Conservation (phyloP, 2,329 filamentous ascomycete genomes). For the Botrytis pseudocinerea region DNA sequence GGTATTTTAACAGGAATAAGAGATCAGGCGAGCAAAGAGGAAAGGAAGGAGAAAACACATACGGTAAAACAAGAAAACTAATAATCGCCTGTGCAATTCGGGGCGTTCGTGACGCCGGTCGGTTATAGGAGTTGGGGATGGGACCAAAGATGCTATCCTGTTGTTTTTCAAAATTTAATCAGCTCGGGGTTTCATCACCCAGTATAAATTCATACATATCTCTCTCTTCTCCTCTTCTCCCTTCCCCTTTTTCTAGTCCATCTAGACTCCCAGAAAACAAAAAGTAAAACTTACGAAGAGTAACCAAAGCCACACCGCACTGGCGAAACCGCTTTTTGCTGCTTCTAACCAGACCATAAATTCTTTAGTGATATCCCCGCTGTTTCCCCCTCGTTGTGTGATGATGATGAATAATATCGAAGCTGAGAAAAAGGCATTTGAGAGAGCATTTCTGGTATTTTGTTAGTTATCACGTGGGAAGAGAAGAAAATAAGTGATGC, state of each 20-base stretch:
- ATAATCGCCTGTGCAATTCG: background rate
- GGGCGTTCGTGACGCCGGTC: background rate
- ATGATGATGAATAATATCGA: background rate
- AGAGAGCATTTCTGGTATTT: background rate
- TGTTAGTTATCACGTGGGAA: background rate
- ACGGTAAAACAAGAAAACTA: background rate
- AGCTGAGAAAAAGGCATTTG: background rate
- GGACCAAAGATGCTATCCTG: background rate
- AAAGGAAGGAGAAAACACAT: background rate
- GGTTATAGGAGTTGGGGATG: background rate
- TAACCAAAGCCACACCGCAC: background rate
- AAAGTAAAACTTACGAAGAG: background rate
- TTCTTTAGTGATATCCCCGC: background rate
- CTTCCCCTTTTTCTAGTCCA: background rate
- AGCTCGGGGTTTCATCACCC: background rate
- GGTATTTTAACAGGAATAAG: fast-evolving
- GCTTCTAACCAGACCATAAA: background rate
- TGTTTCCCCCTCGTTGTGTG: background rate
- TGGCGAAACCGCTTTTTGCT: background rate
- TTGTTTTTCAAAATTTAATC: background rate
- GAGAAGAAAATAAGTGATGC: too few species aligned
- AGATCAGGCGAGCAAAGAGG: fast-evolving
- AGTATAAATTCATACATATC: background rate
- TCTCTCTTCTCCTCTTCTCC: background rate
- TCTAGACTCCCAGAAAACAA: background rate